Conservation (phyloP, 78 protist genomes). For the Mantamonas sphyraenae region DNA sequence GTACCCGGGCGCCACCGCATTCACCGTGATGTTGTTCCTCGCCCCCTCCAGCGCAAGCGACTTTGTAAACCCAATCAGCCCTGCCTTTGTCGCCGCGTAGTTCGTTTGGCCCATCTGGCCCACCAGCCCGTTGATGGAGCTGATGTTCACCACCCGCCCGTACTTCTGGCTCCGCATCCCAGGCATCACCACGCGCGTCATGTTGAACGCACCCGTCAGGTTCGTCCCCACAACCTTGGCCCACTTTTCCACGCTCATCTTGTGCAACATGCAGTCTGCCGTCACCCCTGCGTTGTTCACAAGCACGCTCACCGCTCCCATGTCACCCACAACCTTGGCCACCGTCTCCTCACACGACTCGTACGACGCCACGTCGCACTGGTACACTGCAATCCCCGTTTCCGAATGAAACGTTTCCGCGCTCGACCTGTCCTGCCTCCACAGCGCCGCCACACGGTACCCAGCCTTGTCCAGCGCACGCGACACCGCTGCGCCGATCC, state of each 20-base stretch:
- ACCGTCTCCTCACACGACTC: not conserved
- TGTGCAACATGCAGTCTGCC: not conserved
- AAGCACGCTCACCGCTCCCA: not conserved
- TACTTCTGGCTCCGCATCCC: not conserved
- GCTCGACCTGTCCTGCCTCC: no score
- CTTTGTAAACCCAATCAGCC: not conserved
- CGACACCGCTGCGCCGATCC: not conserved
- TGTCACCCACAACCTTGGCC: not conserved
- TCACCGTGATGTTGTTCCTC: not conserved
- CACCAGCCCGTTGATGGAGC: not conserved
- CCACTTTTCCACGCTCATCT: not conserved
- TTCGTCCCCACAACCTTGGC: not conserved
- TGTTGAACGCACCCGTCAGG: not conserved
- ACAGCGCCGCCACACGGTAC: not conserved
- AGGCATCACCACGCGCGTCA: not conserved
- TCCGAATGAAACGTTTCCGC: no score
- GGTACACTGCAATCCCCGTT: not conserved
- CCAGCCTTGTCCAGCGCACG: not conserved
- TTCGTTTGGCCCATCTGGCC: conserved; percentile 20
- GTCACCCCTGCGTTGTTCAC: not conserved
- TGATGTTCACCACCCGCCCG: conserved; percentile 1
- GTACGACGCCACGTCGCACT: not conserved
- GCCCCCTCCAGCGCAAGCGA: conserved; percentile 8
- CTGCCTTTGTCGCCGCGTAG: conserved; percentile 19
- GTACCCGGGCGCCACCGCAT: conserved; percentile 10